Percentiles rank a stretch among this genome's conserved stretches.
phyloP scores from a whole-genome alignment of 371 early-diverging fungal genomes.

The Rhizopus microsporus region DNA sequence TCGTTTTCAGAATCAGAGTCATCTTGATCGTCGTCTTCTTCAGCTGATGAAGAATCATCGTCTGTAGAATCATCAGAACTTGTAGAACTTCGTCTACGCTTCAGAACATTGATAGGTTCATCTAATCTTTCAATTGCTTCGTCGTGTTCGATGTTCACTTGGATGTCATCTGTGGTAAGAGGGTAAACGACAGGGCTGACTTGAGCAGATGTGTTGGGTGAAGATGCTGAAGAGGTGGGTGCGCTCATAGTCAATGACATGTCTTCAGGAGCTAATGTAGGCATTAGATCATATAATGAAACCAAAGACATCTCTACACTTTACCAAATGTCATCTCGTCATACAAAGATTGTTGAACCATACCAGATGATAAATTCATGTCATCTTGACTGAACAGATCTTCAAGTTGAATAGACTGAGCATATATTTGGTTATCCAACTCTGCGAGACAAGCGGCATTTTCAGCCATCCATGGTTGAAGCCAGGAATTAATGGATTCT shows the following conservation, averaged over 20 bases:
- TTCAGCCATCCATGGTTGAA: slow-evolving; percentile 36
- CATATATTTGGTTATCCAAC: slow-evolving; percentile 37
- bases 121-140: slow-evolving; percentile 15
- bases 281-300: neutral
- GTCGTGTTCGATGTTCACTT: neutral
- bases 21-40: slow-evolving; percentile 25
- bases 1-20: slow-evolving; percentile 22
- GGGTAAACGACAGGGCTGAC: slow-evolving; percentile 22
- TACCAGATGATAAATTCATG: slow-evolving; percentile 18
- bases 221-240: slow-evolving; percentile 28
- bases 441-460: slow-evolving; percentile 22
- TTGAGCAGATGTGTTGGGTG: slow-evolving; percentile 21
- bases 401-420: slow-evolving; percentile 44
- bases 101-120: slow-evolving; percentile 9
- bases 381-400: slow-evolving; percentile 43
- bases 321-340: slow-evolving; percentile 53
- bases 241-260: slow-evolving; percentile 25
- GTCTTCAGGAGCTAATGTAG: slow-evolving; percentile 22
- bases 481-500: slow-evolving; percentile 33
- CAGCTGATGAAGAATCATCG: slow-evolving; percentile 20
- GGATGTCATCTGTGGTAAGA: slow-evolving; percentile 1
- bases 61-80: slow-evolving; percentile 22
- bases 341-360: slow-evolving; percentile 30
- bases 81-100: slow-evolving; percentile 30
- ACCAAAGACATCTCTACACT: neutral